These are phyloP conservation scores for Colletotrichum orbiculare DNA, from an alignment of 2,329 filamentous ascomycete species.

Conservation along the genomic window DNA sequence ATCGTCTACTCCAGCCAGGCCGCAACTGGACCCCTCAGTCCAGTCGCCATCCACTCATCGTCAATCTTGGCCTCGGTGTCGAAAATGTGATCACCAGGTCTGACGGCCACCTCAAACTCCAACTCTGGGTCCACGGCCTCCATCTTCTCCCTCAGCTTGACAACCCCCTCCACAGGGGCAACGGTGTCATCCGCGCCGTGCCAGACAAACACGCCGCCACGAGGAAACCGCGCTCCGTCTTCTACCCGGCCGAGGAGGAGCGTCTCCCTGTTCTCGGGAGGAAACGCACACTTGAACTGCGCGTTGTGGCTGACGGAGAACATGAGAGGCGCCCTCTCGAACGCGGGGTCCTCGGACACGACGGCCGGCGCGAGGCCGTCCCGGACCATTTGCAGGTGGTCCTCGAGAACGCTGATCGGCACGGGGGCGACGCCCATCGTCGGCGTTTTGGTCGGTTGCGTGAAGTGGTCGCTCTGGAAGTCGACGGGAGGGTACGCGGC, in stretches of 20 bases:
- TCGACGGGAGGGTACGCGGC: constrained; percentile 40
- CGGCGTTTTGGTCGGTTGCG: not conserved
- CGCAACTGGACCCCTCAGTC: not conserved
- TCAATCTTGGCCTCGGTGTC: constrained; percentile 14
- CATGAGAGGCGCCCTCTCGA: constrained; percentile 13
- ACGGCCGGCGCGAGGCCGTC: not conserved
- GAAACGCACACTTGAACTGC: not conserved
- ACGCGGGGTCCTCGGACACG: constrained; percentile 4
- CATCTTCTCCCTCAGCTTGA: constrained; percentile 4
- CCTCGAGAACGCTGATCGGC: constrained; percentile 13
- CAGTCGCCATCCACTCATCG: constrained; percentile 17
- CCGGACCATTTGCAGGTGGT: constrained; percentile 18
- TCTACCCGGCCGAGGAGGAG: constrained; percentile 9
- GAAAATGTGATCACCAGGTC: constrained; percentile 24
- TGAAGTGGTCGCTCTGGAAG: constrained; percentile 17
- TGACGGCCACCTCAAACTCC: not conserved
- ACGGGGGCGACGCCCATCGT: not conserved
- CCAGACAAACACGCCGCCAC: constrained; percentile 26
- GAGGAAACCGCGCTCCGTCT: constrained; percentile 13
- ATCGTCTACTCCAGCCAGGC: constrained; percentile 11
- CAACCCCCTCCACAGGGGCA: constrained; percentile 7
- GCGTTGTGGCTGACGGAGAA: constrained; percentile 12
- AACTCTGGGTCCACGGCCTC: constrained; percentile 10
- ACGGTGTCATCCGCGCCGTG: constrained; percentile 17
- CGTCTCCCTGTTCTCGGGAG: not conserved